phyloP scores from a whole-genome alignment of 768 basidiomycete genomes.

The Boletellus emodensis region DNA sequence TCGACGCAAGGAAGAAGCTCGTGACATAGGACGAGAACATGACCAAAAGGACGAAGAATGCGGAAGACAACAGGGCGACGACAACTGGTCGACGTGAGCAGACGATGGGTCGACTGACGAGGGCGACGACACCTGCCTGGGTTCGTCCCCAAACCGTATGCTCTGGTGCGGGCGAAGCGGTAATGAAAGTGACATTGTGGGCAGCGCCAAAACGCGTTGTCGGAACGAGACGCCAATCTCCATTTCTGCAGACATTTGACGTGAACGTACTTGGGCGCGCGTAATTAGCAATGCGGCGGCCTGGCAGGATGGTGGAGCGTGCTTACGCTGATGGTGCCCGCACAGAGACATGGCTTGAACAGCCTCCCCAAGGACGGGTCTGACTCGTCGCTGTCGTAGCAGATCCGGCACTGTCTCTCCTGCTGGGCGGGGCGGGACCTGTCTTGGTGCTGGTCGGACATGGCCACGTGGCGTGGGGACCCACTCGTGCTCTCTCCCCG shows the following conservation, averaged over 20 bases:
- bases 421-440: slow-evolving; percentile 16
- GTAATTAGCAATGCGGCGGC: slow-evolving; percentile 18
- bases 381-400: slow-evolving; percentile 63
- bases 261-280: slow-evolving; percentile 61
- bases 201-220: slow-evolving; percentile 72
- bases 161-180: slow-evolving; percentile 67
- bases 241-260: slow-evolving; percentile 73
- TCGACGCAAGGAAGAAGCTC: slow-evolving; percentile 57
- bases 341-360: slow-evolving; percentile 68
- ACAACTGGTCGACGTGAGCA: slow-evolving; percentile 45
- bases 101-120: slow-evolving; percentile 3
- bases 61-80: slow-evolving; percentile 54
- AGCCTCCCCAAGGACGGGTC: slow-evolving; percentile 66
- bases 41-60: slow-evolving; percentile 62
- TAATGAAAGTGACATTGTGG: slow-evolving; percentile 79
- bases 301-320: neutral
- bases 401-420: slow-evolving; percentile 80
- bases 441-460: slow-evolving; percentile 15
- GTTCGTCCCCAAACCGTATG: slow-evolving; percentile 74
- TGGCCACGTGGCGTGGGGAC: slow-evolving; percentile 13
- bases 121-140: slow-evolving; percentile 43
- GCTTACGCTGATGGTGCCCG: slow-evolving; percentile 69
- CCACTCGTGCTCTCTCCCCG: no score
- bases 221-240: slow-evolving; percentile 60
- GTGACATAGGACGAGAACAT: slow-evolving; percentile 68